Evolutionary conservation across 352 stramenopile species (phyloP), one percentile per base, ranked within the genome.

Genomic region (Globisporangium megalacanthum): DNA sequence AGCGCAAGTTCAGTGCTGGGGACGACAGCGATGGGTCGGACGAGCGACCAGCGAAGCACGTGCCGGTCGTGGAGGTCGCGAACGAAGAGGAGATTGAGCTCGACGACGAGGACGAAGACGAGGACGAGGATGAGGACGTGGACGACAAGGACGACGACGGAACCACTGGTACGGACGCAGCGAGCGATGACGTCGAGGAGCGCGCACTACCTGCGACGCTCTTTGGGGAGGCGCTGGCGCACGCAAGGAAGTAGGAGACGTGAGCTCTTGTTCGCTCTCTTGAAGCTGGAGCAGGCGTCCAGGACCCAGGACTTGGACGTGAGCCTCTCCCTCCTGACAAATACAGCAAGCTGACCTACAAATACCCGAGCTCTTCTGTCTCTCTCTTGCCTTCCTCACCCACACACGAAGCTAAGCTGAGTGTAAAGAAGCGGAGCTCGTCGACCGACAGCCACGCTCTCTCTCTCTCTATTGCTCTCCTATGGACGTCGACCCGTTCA

Each of bases 81-180:
- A 94, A 93, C 54, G 86, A 91, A 58, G 89, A 97, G 77, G 93
- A 98, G 58, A 98, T 98, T 58, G 89, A 98, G 49, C 70, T 97
- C 49, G 93, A 97, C 52, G 86, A 96, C 49, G 82, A 95, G 59
- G 82, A 83, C 11, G 71, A 86, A 1, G 75, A 86, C 17, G 63
- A 65, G 29, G 47, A 57, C 31, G 47, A 64, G 25, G 25, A 4
- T 29, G 25, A 65, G 35, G 57, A 63, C 46, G 63, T 64, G 29
- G 47, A 57, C 31, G 47, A 66, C 31, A 56, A 41, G 29, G 35
- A 48, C 25, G 58, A 45, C 11, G n/a, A 31, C 36, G 15, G 19
- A 2, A 10, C 20, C 3, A 5, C 48, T 29, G 48, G 13, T 11
- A 29, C 14, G n/a, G 35, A 54, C 6, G 29, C n/a, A 11, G 48